A percentile compares a stretch with the other conserved stretches of the same genome.
Conservation (phyloP, 768 basidiomycete genomes). For the Lactarius pseudohatsudake region DNA sequence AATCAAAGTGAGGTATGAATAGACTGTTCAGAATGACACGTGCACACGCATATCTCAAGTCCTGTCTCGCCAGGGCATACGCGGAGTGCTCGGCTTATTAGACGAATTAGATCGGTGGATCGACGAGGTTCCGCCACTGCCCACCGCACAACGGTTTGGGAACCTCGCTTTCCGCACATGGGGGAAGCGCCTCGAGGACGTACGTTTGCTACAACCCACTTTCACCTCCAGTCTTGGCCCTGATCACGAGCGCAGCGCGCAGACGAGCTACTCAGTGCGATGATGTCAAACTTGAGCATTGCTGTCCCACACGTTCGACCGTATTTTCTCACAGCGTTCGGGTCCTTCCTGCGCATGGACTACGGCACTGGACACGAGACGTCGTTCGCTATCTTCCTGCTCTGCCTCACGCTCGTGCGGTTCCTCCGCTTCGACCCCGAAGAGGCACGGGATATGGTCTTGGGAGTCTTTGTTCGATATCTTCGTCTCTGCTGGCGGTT, state of each 20-base stretch:
- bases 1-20: slow-evolving; percentile 32
- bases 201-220: slow-evolving; percentile 35
- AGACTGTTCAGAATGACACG: neutral
- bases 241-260: slow-evolving; percentile 46
- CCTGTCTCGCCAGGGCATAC: slow-evolving; percentile 44
- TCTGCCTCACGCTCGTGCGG: slow-evolving; percentile 67
- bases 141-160: slow-evolving; percentile 82
- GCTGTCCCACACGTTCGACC: slow-evolving; percentile 69
- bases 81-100: slow-evolving; percentile 54
- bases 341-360: slow-evolving; percentile 88
- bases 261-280: slow-evolving; percentile 46
- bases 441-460: slow-evolving; percentile 59
- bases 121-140: slow-evolving; percentile 72
- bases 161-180: slow-evolving; percentile 89
- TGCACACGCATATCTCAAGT: slow-evolving; percentile 14
- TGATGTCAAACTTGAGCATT: slow-evolving; percentile 47
- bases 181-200: slow-evolving; percentile 77
- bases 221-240: slow-evolving; percentile 15
- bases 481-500: slow-evolving; percentile 78
- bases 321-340: slow-evolving; percentile 81
- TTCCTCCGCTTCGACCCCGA: slow-evolving; percentile 56
- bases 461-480: slow-evolving; percentile 76
- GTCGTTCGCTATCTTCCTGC: slow-evolving; percentile 77
- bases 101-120: slow-evolving; percentile 72
- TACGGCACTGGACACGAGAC: slow-evolving; percentile 97